A percentile compares a stretch with the other conserved stretches of the same genome.
phyloP scores from a whole-genome alignment of 306 rosid genomes.

The Pterocarpus macrocarpus region DNA sequence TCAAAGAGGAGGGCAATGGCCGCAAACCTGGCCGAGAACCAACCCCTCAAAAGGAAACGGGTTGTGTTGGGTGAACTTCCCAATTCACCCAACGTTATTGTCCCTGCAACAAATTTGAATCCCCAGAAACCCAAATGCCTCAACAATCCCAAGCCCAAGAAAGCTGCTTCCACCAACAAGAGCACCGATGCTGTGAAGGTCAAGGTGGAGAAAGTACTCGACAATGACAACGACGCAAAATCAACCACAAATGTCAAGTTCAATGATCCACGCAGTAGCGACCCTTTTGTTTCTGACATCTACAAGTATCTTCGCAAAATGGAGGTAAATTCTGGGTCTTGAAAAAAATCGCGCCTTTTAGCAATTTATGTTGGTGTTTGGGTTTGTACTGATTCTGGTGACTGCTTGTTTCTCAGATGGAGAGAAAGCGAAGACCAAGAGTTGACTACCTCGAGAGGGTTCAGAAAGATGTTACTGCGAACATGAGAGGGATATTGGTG shows the following conservation, averaged over 20 bases:
- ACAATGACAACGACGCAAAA: neutral
- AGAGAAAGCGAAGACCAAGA: constrained; percentile 65
- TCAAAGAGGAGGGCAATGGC: constrained; percentile 57
- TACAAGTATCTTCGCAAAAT: constrained; percentile 60
- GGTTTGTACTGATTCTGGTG: neutral
- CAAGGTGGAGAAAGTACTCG: neutral
- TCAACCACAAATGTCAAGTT: neutral
- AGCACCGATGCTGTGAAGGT: neutral
- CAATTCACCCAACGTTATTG: constrained; percentile 41
- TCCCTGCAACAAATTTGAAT: neutral
- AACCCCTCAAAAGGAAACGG: constrained; percentile 55
- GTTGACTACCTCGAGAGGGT: constrained; percentile 62
- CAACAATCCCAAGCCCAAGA: constrained; percentile 44
- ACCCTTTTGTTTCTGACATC: constrained; percentile 59
- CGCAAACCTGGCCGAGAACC: constrained; percentile 38
- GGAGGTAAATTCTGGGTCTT: constrained; percentile 58
- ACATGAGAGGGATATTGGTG: constrained; percentile 76
- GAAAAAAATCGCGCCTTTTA: neutral
- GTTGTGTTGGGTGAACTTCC: constrained; percentile 70
- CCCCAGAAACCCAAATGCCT: constrained; percentile 41
- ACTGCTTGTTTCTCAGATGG: constrained; percentile 45
- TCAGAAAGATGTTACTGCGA: constrained; percentile 66
- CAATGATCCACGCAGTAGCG: constrained; percentile 55
- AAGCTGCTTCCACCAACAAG: neutral
- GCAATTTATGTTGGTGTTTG: neutral